A percentile compares a stretch with the other conserved stretches of the same genome.
These are phyloP conservation scores for Chrysoporthe austroafricana DNA, from an alignment of 2,329 filamentous ascomycete species.

Conservation along the genomic window DNA sequence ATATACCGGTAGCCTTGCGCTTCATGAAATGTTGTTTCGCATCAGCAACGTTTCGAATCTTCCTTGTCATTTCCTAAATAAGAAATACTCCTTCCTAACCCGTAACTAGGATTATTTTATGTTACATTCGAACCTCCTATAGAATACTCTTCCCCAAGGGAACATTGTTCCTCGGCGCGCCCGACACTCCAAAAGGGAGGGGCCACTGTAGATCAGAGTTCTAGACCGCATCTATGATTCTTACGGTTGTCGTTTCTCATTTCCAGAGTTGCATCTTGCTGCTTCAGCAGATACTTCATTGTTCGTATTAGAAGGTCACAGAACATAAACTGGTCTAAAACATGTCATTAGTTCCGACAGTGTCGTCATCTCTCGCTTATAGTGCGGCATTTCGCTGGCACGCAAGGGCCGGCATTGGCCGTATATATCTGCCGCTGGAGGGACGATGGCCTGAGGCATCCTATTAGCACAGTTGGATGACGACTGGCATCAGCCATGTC, in stretches of 20 bases:
- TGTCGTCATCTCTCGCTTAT: constrained; percentile 7
- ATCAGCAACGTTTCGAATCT: not conserved
- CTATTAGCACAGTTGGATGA: not conserved
- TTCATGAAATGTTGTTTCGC: not conserved
- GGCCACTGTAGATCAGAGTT: not conserved
- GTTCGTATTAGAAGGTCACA: not conserved
- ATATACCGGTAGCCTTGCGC: too few species aligned
- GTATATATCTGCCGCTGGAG: not conserved
- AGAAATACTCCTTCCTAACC: not conserved
- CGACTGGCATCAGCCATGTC: not conserved
- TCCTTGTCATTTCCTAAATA: not conserved
- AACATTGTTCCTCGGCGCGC: not conserved
- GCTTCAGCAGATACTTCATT: not conserved
- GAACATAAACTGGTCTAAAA: not conserved
- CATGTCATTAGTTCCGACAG: not conserved
- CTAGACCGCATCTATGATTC: not conserved
- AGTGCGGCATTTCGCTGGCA: not conserved
- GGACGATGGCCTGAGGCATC: not conserved
- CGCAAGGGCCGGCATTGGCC: not conserved
- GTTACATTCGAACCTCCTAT: not conserved
- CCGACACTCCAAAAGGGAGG: not conserved
- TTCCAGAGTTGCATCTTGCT: not conserved
- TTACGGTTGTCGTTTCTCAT: not conserved
- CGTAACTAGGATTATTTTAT: not conserved
- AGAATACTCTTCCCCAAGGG: not conserved